Percentiles rank a stretch among this genome's conserved stretches.
Conservation (phyloP, 129 eudicot genomes). For the Artemisia annua region DNA sequence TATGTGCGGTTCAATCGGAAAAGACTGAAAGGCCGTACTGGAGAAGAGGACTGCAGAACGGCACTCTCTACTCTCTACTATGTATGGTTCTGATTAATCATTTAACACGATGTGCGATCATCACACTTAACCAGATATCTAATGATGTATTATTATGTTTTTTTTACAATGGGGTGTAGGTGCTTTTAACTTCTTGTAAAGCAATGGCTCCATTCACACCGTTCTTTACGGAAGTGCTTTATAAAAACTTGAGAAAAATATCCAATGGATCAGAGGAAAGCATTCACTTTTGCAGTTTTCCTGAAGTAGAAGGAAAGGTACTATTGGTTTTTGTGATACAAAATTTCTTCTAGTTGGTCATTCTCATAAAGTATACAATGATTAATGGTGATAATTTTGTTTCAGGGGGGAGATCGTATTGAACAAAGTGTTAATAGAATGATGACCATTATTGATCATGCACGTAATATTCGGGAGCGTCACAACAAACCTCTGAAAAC, state of each 20-base stretch:
- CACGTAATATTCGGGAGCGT: slow-evolving; percentile 88
- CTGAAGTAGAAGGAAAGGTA: slow-evolving; percentile 74
- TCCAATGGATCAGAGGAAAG: slow-evolving; percentile 55
- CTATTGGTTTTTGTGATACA: not conserved
- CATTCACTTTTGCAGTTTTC: slow-evolving; percentile 36
- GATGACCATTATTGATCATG: slow-evolving; percentile 86
- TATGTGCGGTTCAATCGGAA: slow-evolving; percentile 64
- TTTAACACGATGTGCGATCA: not conserved
- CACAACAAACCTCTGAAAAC: slow-evolving; percentile 90
- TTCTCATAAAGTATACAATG: not conserved
- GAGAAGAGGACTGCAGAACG: slow-evolving; percentile 62
- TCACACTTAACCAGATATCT: not conserved
- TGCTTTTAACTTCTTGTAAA: slow-evolving; percentile 73
- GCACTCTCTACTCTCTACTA: slow-evolving; percentile 50
- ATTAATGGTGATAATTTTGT: not conserved
- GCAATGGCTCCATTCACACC: slow-evolving; percentile 95
- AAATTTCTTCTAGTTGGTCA: not conserved
- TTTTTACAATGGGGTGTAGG: slow-evolving; percentile 32
- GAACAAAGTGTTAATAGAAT: slow-evolving; percentile 35
- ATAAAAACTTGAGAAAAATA: slow-evolving; percentile 67
- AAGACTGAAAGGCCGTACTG: slow-evolving; percentile 83
- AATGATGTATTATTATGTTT: not conserved
- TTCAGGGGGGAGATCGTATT: slow-evolving; percentile 73
- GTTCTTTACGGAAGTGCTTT: slow-evolving; percentile 83
- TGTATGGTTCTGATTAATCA: slow-evolving; percentile 28